Conservation (phyloP, 371 early-diverging fungal genomes). For the Circinella umbellata region DNA sequence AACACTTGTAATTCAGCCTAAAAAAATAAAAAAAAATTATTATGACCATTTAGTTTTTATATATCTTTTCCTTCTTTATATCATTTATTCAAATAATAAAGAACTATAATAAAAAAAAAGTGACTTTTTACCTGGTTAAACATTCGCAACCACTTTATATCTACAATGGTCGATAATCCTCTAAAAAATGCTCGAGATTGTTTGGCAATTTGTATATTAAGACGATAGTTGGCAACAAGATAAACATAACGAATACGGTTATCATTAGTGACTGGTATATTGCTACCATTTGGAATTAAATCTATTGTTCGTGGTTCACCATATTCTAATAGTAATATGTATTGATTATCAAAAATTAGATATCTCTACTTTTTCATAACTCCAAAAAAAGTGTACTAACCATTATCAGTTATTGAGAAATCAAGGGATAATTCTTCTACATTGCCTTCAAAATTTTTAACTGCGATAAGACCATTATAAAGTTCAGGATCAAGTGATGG, state of each 20-base stretch:
- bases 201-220: slow-evolving; percentile 79
- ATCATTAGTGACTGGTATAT: slow-evolving; percentile 78
- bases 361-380: neutral
- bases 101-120: neutral
- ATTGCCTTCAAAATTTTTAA: slow-evolving; percentile 82
- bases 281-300: slow-evolving; percentile 77
- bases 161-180: slow-evolving; percentile 83
- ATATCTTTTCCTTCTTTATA: no score
- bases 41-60: neutral
- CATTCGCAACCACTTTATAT: slow-evolving; percentile 80
- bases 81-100: neutral
- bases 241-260: slow-evolving; percentile 88
- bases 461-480: slow-evolving; percentile 79
- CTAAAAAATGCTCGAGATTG: slow-evolving; percentile 85
- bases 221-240: slow-evolving; percentile 78
- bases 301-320: slow-evolving; percentile 68
- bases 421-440: slow-evolving; percentile 80
- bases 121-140: slow-evolving; percentile 64
- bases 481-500: slow-evolving; percentile 87
- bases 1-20: slow-evolving; percentile 88
- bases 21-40: neutral
- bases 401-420: slow-evolving; percentile 77
- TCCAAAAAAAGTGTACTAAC: slow-evolving; percentile 33
- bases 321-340: slow-evolving; percentile 28
- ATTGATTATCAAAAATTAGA: no score